Percentiles rank a stretch among this genome's conserved stretches.
These are phyloP conservation scores for Biancaea sappan DNA, from an alignment of 306 rosid genomes.

Conservation along the genomic window DNA sequence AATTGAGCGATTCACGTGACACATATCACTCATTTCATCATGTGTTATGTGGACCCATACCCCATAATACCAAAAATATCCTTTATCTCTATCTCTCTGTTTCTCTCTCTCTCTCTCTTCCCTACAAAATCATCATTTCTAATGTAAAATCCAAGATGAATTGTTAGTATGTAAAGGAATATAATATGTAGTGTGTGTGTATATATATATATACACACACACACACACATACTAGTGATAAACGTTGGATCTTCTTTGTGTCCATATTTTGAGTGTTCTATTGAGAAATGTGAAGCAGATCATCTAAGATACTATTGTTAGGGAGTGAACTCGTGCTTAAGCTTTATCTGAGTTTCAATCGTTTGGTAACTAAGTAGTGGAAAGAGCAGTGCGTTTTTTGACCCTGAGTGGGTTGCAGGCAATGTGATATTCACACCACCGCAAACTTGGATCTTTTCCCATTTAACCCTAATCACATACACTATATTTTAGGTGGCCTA, in stretches of 20 bases:
- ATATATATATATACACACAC: no score
- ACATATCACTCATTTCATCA: no score
- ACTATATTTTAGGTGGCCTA: no score
- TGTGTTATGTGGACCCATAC: no score
- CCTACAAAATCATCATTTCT: constrained; percentile 22
- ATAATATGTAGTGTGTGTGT: no score
- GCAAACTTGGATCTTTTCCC: no score
- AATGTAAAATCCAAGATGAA: neutral
- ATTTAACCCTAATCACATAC: no score
- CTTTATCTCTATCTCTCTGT: no score
- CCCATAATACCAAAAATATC: no score
- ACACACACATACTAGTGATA: constrained; percentile 33
- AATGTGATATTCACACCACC: no score
- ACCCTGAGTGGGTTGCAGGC: constrained; percentile 40
- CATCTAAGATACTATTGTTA: constrained; percentile 34
- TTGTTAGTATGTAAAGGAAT: neutral
- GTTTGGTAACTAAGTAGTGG: neutral
- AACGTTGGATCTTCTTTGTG: neutral
- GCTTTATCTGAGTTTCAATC: constrained; percentile 29
- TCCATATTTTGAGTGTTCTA: constrained; percentile 30
- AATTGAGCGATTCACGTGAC: no score
- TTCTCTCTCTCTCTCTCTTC: no score
- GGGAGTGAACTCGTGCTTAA: neutral
- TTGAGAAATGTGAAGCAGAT: constrained; percentile 30
- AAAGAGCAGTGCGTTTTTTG: constrained; percentile 13